Conservation (phyloP, 768 basidiomycete species). For the Boletus barrowsii region DNA sequence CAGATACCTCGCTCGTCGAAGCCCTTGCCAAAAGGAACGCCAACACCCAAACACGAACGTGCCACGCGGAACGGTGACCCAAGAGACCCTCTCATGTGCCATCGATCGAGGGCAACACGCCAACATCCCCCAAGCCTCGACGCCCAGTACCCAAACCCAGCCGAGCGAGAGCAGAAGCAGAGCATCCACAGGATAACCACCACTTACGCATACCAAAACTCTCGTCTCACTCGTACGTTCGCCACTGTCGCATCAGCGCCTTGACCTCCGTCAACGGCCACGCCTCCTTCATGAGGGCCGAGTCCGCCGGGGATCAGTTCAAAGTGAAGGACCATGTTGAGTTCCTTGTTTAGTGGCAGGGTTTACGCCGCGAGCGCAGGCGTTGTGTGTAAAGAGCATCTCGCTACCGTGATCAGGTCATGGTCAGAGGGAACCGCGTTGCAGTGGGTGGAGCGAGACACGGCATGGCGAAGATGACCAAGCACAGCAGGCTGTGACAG, state of each 20-base stretch:
- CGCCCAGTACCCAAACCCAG: background rate
- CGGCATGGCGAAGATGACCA: background rate
- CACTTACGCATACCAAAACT: slow-evolving; percentile 60
- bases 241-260: slow-evolving; percentile 46
- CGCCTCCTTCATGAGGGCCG: slow-evolving; percentile 34
- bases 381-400: slow-evolving; percentile 55
- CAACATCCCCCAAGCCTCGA: too few species aligned
- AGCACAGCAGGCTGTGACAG: too few species aligned
- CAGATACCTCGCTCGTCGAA: slow-evolving; percentile 17
- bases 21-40: background rate
- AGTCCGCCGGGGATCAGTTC: slow-evolving; percentile 50
- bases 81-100: slow-evolving; percentile 14
- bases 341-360: slow-evolving; percentile 54
- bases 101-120: slow-evolving; percentile 8
- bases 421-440: slow-evolving; percentile 36
- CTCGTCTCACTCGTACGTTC: slow-evolving; percentile 35
- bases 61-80: slow-evolving; percentile 5
- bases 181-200: background rate
- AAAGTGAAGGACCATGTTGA: slow-evolving; percentile 66
- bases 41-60: slow-evolving; percentile 6
- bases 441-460: slow-evolving; percentile 1
- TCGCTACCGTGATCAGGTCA: slow-evolving; percentile 67
- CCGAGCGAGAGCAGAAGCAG: background rate
- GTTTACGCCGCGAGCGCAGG: slow-evolving; percentile 53
- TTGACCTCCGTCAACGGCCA: slow-evolving; percentile 58